phyloP scores from a whole-genome alignment of 2,329 filamentous ascomycete genomes.

The Pezicula neosporulosa region DNA sequence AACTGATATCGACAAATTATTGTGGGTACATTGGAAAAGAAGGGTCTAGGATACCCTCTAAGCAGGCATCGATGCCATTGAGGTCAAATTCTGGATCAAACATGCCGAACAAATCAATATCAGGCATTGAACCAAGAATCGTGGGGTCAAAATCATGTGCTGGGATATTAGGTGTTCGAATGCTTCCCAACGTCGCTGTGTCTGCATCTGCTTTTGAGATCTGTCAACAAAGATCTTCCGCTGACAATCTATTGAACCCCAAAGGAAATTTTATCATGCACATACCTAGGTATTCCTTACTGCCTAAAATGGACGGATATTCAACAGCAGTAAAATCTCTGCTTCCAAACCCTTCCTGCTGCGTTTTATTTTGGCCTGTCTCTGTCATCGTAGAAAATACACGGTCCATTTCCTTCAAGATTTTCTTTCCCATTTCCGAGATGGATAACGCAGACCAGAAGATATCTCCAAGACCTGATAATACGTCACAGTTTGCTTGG shows the following conservation, averaged over 20 bases:
- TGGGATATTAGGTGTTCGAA: not conserved
- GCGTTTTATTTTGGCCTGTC: slow-evolving; percentile 3
- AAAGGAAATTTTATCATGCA: too few species aligned
- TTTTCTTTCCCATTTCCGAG: slow-evolving; percentile 19
- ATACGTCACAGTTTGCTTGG: slow-evolving; percentile 47
- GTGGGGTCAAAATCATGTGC: slow-evolving; percentile 12
- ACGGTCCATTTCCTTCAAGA: slow-evolving; percentile 21
- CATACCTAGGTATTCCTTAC: too few species aligned
- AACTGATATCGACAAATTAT: slow-evolving; percentile 1
- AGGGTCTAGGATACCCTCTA: slow-evolving; percentile 18
- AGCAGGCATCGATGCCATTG: slow-evolving; percentile 18
- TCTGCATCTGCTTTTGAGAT: not conserved
- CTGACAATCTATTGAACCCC: too few species aligned
- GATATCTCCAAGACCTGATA: slow-evolving; percentile 50
- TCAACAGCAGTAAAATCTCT: not conserved
- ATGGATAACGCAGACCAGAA: slow-evolving; percentile 48
- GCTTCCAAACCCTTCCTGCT: not conserved
- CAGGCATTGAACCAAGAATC: slow-evolving; percentile 11
- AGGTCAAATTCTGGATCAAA: slow-evolving; percentile 22
- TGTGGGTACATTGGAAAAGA: slow-evolving; percentile 10
- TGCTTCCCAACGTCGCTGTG: not conserved
- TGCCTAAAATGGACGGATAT: not conserved
- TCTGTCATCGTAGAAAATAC: slow-evolving; percentile 12
- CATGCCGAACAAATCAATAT: slow-evolving; percentile 20
- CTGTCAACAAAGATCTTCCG: not conserved